Conservation (phyloP, 192 early-diverging fungal species). For the Coemansia umbellata region DNA sequence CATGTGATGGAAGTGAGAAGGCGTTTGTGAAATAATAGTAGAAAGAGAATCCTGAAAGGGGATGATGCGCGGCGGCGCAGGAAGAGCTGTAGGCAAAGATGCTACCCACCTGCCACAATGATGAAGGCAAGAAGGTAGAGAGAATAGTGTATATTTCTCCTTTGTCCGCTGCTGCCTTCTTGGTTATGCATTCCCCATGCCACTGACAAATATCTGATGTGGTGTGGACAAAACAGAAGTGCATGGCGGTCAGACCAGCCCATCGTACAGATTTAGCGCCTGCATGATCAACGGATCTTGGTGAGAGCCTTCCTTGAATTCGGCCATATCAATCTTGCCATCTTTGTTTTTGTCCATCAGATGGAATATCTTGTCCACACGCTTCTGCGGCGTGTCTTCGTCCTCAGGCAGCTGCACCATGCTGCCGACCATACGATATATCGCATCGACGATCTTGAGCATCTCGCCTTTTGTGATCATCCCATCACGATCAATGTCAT, state of each 20-base stretch:
- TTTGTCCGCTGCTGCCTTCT: too few species aligned
- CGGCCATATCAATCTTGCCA: constrained; percentile 73
- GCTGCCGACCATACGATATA: constrained; percentile 91
- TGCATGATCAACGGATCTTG: constrained; percentile 85
- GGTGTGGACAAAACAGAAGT: too few species aligned
- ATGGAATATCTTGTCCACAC: constrained; percentile 86
- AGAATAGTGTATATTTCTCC: too few species aligned
- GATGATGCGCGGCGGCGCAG: too few species aligned
- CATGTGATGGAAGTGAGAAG: too few species aligned
- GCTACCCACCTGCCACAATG: too few species aligned
- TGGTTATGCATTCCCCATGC: too few species aligned
- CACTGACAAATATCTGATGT: too few species aligned
- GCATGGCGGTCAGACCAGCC: constrained; percentile 68
- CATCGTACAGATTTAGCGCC: constrained; percentile 84
- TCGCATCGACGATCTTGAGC: constrained; percentile 87
- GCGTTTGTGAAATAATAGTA: too few species aligned
- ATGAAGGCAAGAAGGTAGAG: too few species aligned
- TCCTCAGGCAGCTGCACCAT: constrained; percentile 87
- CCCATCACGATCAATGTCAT: constrained; percentile 88
- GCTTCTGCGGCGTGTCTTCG: constrained; percentile 87
- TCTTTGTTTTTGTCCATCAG: constrained; percentile 90
- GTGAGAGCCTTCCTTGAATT: constrained; percentile 85
- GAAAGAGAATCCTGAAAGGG: too few species aligned
- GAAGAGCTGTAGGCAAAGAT: too few species aligned
- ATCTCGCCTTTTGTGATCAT: constrained; percentile 86